Evolutionary conservation across 352 stramenopile species (phyloP).

Genomic region (Halophytophthora polymorphica): DNA sequence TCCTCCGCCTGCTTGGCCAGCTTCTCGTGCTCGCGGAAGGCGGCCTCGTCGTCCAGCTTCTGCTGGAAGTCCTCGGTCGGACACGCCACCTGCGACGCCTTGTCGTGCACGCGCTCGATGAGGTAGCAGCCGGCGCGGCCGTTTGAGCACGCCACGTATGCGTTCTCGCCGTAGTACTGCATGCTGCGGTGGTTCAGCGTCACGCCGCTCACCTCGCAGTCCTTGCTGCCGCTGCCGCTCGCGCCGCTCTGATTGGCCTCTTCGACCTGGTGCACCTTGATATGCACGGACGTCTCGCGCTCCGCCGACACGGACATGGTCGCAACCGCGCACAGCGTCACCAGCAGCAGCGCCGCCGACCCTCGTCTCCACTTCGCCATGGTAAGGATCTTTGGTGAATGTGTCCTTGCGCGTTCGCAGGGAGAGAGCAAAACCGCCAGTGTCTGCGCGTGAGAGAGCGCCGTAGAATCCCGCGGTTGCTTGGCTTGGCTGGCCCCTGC

Average conservation of each 20-base stretch:
- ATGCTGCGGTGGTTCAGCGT: constrained; percentile 55
- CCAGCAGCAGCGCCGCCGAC: constrained; percentile 15
- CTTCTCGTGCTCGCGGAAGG: constrained; percentile 20
- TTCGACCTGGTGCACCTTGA: constrained; percentile 23
- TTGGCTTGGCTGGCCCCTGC: not conserved
- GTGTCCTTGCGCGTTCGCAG: constrained; percentile 6
- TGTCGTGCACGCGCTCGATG: constrained; percentile 52
- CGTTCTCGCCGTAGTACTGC: constrained; percentile 68
- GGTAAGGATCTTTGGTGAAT: not conserved
- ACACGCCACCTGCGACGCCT: constrained; percentile 61
- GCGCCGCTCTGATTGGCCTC: constrained; percentile 1
- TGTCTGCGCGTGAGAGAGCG: constrained; percentile 5
- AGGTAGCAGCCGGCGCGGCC: constrained; percentile 62
- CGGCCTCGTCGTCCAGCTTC: constrained; percentile 32
- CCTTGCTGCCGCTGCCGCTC: constrained; percentile 14
- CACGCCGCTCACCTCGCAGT: constrained; percentile 59
- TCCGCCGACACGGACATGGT: constrained; percentile 19
- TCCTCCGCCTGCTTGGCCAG: constrained; percentile 11
- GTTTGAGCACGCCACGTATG: constrained; percentile 71
- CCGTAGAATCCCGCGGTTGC: not conserved
- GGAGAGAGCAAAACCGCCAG: constrained; percentile 18
- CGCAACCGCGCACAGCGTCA: constrained; percentile 13
- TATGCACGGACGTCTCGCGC: constrained; percentile 27
- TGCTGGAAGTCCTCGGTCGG: constrained; percentile 36
- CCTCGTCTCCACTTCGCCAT: constrained; percentile 30